These are phyloP conservation scores for Talaromyces amestolkiae DNA, from an alignment of 2,329 filamentous ascomycete genomes.

Conservation along the genomic window DNA sequence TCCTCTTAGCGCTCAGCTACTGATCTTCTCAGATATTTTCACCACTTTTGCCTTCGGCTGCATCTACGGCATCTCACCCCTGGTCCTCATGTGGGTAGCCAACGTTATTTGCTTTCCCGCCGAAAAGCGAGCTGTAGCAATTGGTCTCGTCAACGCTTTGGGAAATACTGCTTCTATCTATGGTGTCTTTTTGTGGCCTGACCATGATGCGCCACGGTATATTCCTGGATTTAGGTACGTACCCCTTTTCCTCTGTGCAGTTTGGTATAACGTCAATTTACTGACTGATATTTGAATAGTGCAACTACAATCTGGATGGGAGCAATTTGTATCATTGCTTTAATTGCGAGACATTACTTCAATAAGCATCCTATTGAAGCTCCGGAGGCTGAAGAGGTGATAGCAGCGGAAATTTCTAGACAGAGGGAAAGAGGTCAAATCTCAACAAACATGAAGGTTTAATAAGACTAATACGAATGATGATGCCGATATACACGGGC, in stretches of 20 bases:
- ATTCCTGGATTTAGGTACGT: neutral
- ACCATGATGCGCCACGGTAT: neutral
- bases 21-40: neutral
- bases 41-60: neutral
- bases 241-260: no score
- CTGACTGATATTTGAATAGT: neutral
- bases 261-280: no score
- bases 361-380: neutral
- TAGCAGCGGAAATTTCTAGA: neutral
- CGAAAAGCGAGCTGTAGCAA: neutral
- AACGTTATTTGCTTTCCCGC: neutral
- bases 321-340: neutral
- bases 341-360: neutral
- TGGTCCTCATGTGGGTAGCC: neutral
- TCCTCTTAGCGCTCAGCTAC: neutral
- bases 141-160: neutral
- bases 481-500: no score
- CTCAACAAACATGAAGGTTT: neutral
- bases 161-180: neutral
- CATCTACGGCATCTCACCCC: neutral
- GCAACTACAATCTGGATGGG: neutral
- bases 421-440: neutral
- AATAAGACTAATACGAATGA: neutral
- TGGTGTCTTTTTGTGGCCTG: neutral
- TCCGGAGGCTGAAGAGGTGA: neutral